Conservation (phyloP, 139 green algal genomes). For the Ostreobium quekettii region DNA sequence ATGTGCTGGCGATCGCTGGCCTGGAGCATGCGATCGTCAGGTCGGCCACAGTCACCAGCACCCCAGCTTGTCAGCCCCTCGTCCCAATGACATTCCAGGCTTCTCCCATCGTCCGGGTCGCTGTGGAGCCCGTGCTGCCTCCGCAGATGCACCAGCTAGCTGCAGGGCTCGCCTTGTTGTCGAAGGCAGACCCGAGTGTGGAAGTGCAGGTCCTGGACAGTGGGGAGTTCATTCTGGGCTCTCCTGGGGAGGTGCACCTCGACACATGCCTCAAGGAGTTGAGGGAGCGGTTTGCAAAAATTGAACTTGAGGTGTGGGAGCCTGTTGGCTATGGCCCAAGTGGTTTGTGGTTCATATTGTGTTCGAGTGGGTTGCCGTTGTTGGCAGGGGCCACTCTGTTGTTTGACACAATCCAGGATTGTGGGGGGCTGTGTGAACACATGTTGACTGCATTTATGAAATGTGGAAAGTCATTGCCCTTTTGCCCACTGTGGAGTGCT, state of each 20-base stretch:
- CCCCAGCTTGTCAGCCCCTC: conserved; percentile 58
- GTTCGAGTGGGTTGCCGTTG: too few species aligned
- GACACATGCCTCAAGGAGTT: conserved; percentile 94
- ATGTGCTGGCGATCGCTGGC: conserved; percentile 76
- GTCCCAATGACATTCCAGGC: conserved; percentile 85
- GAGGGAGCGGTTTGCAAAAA: conserved; percentile 76
- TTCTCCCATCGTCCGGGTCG: conserved; percentile 53
- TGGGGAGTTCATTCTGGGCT: conserved; percentile 82
- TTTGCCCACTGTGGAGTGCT: too few species aligned
- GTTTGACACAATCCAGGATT: too few species aligned
- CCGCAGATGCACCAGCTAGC: conserved; percentile 67
- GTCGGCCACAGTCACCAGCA: conserved; percentile 77
- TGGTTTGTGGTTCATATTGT: too few species aligned
- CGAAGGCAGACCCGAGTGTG: conserved; percentile 88
- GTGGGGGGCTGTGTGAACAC: too few species aligned
- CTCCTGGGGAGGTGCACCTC: conserved; percentile 94
- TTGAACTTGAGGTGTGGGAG: conserved; percentile 65
- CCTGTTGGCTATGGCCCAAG: too few species aligned
- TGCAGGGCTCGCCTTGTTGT: conserved; percentile 79
- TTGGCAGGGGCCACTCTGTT: too few species aligned
- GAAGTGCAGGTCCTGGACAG: conserved; percentile 60
- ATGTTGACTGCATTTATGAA: too few species aligned
- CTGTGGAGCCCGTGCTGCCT: conserved; percentile 75
- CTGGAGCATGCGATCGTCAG: conserved; percentile 82
- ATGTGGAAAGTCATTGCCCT: too few species aligned